These are phyloP conservation scores for Amanita jacksonii DNA, from an alignment of 768 basidiomycete genomes.

Conservation along the genomic window DNA sequence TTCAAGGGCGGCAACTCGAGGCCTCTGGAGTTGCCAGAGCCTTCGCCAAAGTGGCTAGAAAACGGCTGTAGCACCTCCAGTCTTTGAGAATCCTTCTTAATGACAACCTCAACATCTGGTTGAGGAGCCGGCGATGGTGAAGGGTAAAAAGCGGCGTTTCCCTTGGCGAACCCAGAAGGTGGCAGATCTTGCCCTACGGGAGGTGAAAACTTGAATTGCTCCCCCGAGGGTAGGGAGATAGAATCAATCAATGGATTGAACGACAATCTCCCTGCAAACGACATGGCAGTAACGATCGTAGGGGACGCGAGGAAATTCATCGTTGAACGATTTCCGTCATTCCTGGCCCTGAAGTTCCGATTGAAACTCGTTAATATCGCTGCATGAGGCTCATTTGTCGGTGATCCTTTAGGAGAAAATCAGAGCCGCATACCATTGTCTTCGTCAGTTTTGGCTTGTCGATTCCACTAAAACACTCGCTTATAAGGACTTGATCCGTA, in stretches of 20 bases:
- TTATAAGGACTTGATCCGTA: slow-evolving; percentile 7
- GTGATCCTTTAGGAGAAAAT: not conserved
- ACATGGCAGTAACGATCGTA: slow-evolving; percentile 94
- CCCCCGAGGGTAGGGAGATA: slow-evolving; percentile 55
- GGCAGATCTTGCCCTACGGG: slow-evolving; percentile 85
- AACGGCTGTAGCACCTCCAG: slow-evolving; percentile 87
- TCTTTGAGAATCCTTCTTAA: slow-evolving; percentile 70
- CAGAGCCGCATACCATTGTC: slow-evolving; percentile 62
- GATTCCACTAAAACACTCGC: slow-evolving; percentile 66
- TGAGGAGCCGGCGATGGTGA: slow-evolving; percentile 60
- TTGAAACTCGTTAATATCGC: slow-evolving; percentile 98
- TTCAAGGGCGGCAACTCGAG: slow-evolving; percentile 76
- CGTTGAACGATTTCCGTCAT: slow-evolving; percentile 89
- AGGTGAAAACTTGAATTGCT: slow-evolving; percentile 74
- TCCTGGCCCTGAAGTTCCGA: slow-evolving; percentile 81
- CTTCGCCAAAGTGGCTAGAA: slow-evolving; percentile 55
- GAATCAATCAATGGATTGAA: slow-evolving; percentile 91
- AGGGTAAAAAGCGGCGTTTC: slow-evolving; percentile 71
- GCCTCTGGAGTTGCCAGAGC: slow-evolving; percentile 33
- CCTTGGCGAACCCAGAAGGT: slow-evolving; percentile 67
- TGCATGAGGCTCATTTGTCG: slow-evolving; percentile 19
- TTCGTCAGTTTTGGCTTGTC: slow-evolving; percentile 77
- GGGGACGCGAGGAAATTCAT: slow-evolving; percentile 99
- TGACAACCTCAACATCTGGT: slow-evolving; percentile 68
- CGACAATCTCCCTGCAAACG: slow-evolving; percentile 86